A percentile compares a stretch with the other conserved stretches of the same genome.
These are phyloP conservation scores for Magnolia sinica DNA, from an alignment of 164 flowering plant species.

Conservation along the genomic window DNA sequence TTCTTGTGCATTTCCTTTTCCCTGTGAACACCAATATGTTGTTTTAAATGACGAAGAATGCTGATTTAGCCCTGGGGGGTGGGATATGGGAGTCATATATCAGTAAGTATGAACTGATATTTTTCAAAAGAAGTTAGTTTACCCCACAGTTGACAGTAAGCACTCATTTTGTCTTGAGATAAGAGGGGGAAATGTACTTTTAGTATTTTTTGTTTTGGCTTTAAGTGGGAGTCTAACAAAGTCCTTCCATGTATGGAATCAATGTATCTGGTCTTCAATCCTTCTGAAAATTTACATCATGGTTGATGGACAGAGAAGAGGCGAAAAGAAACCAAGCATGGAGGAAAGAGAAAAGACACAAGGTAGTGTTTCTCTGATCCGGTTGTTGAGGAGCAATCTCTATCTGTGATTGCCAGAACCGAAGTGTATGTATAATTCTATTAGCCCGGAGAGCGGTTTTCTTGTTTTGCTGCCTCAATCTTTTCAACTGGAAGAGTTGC, in stretches of 20 bases:
- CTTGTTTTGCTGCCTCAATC: too few species aligned
- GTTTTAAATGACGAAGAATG: background rate
- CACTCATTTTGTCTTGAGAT: background rate
- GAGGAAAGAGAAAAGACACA: conserved; percentile 38
- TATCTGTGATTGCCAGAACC: conserved; percentile 8
- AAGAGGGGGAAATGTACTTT: background rate
- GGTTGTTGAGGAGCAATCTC: conserved; percentile 38
- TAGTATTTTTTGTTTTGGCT: background rate
- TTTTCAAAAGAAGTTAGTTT: background rate
- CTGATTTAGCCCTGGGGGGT: background rate
- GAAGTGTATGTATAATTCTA: too few species aligned
- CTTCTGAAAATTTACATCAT: background rate
- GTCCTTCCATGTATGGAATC: background rate
- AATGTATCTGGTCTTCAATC: background rate
- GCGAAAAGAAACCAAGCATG: conserved; percentile 31
- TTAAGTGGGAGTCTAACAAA: background rate
- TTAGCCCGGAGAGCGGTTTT: too few species aligned
- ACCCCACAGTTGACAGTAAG: background rate
- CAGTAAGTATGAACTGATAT: background rate
- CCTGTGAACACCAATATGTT: background rate
- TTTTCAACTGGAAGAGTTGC: too few species aligned
- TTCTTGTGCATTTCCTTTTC: background rate
- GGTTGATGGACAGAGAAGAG: conserved; percentile 39
- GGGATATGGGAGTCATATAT: background rate
- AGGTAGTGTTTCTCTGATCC: conserved; percentile 51